Conservation (phyloP, 225 moss, liverwort and hornwort genomes). For the Sphagnum contortum region DNA sequence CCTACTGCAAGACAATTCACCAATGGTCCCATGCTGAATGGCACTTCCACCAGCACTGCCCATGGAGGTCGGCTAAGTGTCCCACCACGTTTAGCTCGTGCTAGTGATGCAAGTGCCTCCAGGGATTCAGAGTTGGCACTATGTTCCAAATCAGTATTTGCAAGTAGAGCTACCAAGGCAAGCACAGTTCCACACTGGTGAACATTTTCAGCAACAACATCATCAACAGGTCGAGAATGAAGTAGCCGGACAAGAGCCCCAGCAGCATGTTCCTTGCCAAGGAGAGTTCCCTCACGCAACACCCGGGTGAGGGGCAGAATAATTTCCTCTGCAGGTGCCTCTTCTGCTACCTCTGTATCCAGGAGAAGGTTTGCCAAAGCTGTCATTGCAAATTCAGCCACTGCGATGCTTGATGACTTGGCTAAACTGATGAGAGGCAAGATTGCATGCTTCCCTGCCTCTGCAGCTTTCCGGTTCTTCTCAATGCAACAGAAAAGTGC, state of each 20-base stretch:
- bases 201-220: slow-evolving; percentile 75
- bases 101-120: slow-evolving; percentile 87
- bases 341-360: slow-evolving; percentile 76
- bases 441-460: slow-evolving; percentile 68
- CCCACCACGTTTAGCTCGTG: slow-evolving; percentile 71
- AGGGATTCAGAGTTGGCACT: slow-evolving; percentile 76
- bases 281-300: slow-evolving; percentile 62
- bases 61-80: slow-evolving; percentile 77
- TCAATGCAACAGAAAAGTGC: slow-evolving; percentile 86
- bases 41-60: slow-evolving; percentile 80
- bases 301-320: slow-evolving; percentile 87
- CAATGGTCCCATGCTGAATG: slow-evolving; percentile 85
- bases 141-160: slow-evolving; percentile 74
- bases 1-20: slow-evolving; percentile 82
- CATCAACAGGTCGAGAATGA: slow-evolving; percentile 70
- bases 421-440: slow-evolving; percentile 74
- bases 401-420: slow-evolving; percentile 79
- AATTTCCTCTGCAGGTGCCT: slow-evolving; percentile 86
- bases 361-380: slow-evolving; percentile 83
- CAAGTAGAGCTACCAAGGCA: slow-evolving; percentile 82
- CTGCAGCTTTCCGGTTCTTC: slow-evolving; percentile 64
- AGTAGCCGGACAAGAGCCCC: slow-evolving; percentile 83
- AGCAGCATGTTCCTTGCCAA: slow-evolving; percentile 90
- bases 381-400: slow-evolving; percentile 87
- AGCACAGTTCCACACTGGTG: slow-evolving; percentile 92